A percentile compares a stretch with the other conserved stretches of the same genome.
phyloP scores from a whole-genome alignment of 768 basidiomycete species.

The Tulasnella sp. region DNA sequence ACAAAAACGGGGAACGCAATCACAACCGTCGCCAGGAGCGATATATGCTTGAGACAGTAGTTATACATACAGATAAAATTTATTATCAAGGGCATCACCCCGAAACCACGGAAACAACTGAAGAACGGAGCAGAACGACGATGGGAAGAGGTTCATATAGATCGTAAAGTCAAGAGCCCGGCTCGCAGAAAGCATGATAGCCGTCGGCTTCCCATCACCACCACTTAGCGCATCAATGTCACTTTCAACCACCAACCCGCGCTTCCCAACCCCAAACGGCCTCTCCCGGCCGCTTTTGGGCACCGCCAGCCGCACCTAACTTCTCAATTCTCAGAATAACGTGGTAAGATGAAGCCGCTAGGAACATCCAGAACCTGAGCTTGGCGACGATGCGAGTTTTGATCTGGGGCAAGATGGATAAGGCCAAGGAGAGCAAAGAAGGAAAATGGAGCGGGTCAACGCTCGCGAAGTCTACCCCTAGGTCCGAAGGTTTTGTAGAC shows the following conservation, averaged over 20 bases:
- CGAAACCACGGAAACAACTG: neutral
- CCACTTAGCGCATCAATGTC: neutral
- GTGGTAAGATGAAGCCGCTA: neutral
- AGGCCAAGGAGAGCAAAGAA: conserved; percentile 15
- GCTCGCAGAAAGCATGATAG: neutral
- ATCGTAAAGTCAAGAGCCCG: neutral
- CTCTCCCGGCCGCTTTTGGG: neutral
- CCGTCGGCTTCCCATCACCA: neutral
- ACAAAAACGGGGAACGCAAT: too few species aligned
- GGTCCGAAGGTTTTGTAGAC: neutral
- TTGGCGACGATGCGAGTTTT: conserved; percentile 8
- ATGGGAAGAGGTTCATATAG: neutral
- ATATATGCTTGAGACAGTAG: too few species aligned
- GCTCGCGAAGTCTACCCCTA: neutral
- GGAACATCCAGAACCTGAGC: conserved; percentile 6
- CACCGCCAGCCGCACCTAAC: neutral
- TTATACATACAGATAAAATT: neutral
- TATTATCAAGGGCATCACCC: neutral
- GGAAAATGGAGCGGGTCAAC: conserved; percentile 27
- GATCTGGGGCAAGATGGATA: conserved; percentile 24
- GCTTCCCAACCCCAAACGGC: neutral
- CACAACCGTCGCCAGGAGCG: too few species aligned
- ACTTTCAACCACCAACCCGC: neutral
- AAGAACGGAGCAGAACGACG: neutral
- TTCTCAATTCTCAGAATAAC: neutral